Evolutionary conservation across 345 rosid genomes (phyloP), one percentile per base, ranked within the genome.

Genomic region (Populus pruinosa): DNA sequence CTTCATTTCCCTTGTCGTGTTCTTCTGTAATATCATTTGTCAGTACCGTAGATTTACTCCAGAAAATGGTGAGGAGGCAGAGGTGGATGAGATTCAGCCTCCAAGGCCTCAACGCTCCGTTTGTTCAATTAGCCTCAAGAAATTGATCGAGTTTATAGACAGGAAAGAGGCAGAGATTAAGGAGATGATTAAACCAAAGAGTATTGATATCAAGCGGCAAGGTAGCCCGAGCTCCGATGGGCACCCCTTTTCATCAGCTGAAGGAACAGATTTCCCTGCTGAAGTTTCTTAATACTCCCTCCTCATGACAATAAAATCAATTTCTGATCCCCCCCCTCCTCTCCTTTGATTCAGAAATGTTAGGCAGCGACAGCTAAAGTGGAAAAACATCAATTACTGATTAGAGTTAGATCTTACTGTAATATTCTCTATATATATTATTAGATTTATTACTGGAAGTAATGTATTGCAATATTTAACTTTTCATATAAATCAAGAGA

Each of bases 11-110:
- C 92, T 95, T 23, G 10, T 74, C 0, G 2, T 82, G 13, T 95
- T 92, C 87, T 89, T 71, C 84, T 90, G 78, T 72, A 87, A 82
- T 84, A 75, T 92, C 66, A 66, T 86, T 21, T 74, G 82, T 27
- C 98, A 95, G 69, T 95, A 78, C 85, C 88, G 88, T 16, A 82
- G 83, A 81, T 90, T 91, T 76, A 78, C 50, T 79, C 88, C 89
- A 0, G 90, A 83, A 13, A 81, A 8, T 27, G 74, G 36, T 0
- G 89, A 78, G 72, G 91, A 70, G 70, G 27, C 8, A 0, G 84
- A 72, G 12, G 77, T 68, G 1, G 91, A 83, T 53, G 94, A 86
- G 77, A 84, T 88, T 3, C 90, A 83, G 70, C 85, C 89, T 23
- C 82, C 86, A 25, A 80, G 89, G 74, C 75, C 88, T 63, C 73